Evolutionary conservation across 306 rosid species (phyloP), one percentile per base, ranked within the genome.

Genomic region (Cucurbita moschata): DNA sequence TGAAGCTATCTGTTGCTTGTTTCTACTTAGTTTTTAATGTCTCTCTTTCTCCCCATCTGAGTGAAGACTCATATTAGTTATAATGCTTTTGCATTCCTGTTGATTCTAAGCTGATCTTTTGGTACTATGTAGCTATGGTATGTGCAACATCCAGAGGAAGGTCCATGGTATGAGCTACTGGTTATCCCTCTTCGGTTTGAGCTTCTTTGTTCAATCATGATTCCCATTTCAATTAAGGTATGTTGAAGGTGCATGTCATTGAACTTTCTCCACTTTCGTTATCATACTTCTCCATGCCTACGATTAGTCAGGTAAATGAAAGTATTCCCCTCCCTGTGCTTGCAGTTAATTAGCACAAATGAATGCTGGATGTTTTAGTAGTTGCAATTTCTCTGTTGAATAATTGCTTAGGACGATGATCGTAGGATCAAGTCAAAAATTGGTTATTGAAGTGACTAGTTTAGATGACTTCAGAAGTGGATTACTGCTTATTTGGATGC

Each of bases 141-240:
- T 79, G 96, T 91, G 77, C 86, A 80, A 74, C 90, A 91, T 82
- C 99, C 97, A 42, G 79, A 78, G 30, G 96, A 94, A 81, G 96
- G 92, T 74, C 97, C 92, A 10, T 94, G 99, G 99, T 94, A 87
- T 77, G 99, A 94, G 76, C 87, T 91, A 23, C 82, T 94, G 86
- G 75, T 94, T 80, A 94, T 94, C 78, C 99, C 99, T 78, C 88
- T 94, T 82, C 96, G 99, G 43, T 94, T 94, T 23, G 99, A 94
- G 86, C 96, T 94, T 79, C 95, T 94, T 47, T 94, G 99, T 85
- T 94, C 99, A 43, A 94, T 94, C 84, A 94, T 94, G 99, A 94
- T 94, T 76, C 99, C 99, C 82, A 94, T 94, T 84, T 94, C 99
- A 78, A 94, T 94, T 73, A 94, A 94, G 99, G 99, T 91, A 82